Conservation (phyloP, 305 asterid genomes). For the Lippia alba region DNA sequence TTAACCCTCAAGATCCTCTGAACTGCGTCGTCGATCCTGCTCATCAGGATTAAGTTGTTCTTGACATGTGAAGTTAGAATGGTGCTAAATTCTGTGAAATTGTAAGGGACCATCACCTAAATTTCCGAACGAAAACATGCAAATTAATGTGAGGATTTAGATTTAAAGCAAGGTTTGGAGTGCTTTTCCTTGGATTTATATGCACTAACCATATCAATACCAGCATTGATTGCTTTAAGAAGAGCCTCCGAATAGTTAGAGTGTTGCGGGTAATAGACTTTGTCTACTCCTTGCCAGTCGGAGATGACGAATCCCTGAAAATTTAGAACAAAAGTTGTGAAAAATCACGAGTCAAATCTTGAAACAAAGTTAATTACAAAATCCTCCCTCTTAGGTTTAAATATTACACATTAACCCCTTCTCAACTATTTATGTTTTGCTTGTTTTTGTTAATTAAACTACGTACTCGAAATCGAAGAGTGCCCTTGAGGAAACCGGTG, state of each 20-base stretch:
- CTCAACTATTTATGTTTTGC: too few relatives aligned
- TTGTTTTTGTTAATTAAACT: too few relatives aligned
- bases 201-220: constrained; percentile 35
- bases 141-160: neutral
- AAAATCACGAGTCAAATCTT: too few relatives aligned
- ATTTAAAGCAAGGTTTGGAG: too few relatives aligned
- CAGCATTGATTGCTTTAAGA: constrained; percentile 14
- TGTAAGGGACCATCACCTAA: constrained; percentile 41
- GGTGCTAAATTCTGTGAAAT: constrained; percentile 39
- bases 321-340: too few relatives aligned
- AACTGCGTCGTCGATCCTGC: constrained; percentile 43
- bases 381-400: too few relatives aligned
- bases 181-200: constrained; percentile 13
- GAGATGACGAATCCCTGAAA: constrained; percentile 53
- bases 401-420: too few relatives aligned
- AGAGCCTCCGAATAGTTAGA: constrained; percentile 43
- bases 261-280: constrained; percentile 37
- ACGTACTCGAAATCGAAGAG: constrained; percentile 42
- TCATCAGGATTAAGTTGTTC: constrained; percentile 32
- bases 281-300: constrained; percentile 52
- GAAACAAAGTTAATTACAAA: neutral
- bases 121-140: neutral
- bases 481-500: constrained; percentile 47
- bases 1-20: constrained; percentile 42
- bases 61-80: constrained; percentile 34